Evolutionary conservation across 306 rosid species (phyloP), one percentile per base, ranked within the genome.

Genomic region (Notholithocarpus densiflorus): DNA sequence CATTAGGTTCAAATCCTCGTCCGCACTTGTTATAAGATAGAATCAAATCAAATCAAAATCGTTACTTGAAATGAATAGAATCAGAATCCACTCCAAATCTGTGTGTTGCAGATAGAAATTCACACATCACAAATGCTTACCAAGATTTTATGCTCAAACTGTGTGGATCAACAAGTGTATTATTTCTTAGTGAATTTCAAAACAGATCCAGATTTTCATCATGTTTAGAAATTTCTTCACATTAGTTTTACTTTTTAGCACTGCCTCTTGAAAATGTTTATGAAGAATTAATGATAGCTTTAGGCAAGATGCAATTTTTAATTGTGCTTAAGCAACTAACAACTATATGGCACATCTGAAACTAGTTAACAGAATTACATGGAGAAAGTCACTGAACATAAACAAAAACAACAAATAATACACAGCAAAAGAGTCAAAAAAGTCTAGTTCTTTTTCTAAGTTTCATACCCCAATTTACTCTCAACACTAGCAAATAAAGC

Each of bases 401-500:
- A 60, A 75, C 21, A 68, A 68, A 11, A 69, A 73, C n/a, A 29
- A 61, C 45, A 40, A 40, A 40, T 40, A 48, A 43, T 65, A 55
- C 76, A 52, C 2, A 32, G 24, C 68, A 75, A 40, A 40, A 37
- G 27, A 27, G 2, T 18, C 27, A 45, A 34, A 55, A 45, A 73
- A 72, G 81, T 81, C 83, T n/a, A 78, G 55, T 12, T 80, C 68
- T 85, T 76, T 60, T 60, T 74, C 77, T 77, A 65, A 45, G 55
- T 71, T 70, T 74, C 57, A 40, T 78, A 59, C 61, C 80, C 68
- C 34, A 79, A 73, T 77, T 83, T 85, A 81, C 90, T 66, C 71
- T 18, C 62, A 73, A 78, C 78, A 79, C 78, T 24, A 76, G 64
- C 23, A 20, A 85, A 71, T 52, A 59, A 64, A 75, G 81, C 74